These are phyloP conservation scores for Skeletonema marinoi DNA, from an alignment of 108 stramenopile genomes.

Conservation along the genomic window DNA sequence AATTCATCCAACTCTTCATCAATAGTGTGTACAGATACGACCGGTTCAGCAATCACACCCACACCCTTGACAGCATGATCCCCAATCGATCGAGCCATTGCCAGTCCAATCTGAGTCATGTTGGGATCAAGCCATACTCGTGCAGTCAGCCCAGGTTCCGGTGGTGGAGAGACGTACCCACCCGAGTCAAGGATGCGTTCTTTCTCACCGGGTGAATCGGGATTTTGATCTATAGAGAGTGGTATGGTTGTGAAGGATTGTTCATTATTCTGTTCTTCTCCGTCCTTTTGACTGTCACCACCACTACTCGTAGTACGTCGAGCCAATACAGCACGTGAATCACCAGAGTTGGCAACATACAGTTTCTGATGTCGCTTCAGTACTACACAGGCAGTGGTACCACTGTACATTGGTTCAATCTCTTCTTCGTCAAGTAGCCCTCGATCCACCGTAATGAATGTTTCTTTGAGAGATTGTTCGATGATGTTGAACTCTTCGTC, in stretches of 20 bases:
- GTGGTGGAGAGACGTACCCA: conserved; percentile 93
- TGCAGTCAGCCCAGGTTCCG: conserved; percentile 86
- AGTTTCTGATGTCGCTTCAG: conserved; percentile 73
- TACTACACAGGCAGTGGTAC: conserved; percentile 92
- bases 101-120: conserved; percentile 93
- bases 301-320: conserved; percentile 5
- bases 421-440: conserved; percentile 60
- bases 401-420: conserved; percentile 85
- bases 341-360: conserved; percentile 89
- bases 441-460: conserved; percentile 81
- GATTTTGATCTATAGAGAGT: conserved; percentile 91
- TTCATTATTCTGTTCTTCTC: background rate
- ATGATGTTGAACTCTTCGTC: conserved; percentile 25
- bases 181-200: conserved; percentile 84
- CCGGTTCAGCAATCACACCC: conserved; percentile 94
- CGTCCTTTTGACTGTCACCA: background rate
- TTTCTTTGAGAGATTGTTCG: conserved; percentile 73
- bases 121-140: conserved; percentile 91
- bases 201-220: conserved; percentile 75
- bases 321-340: conserved; percentile 92
- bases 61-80: conserved; percentile 92
- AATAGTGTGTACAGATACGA: conserved; percentile 69
- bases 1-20: conserved; percentile 73
- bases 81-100: conserved; percentile 95
- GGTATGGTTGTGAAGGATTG: conserved; percentile 47